Percentiles rank a stretch among this genome's conserved stretches.
These are phyloP conservation scores for Climacium dendroides DNA, from an alignment of 225 moss, liverwort and hornwort genomes.

Conservation along the genomic window DNA sequence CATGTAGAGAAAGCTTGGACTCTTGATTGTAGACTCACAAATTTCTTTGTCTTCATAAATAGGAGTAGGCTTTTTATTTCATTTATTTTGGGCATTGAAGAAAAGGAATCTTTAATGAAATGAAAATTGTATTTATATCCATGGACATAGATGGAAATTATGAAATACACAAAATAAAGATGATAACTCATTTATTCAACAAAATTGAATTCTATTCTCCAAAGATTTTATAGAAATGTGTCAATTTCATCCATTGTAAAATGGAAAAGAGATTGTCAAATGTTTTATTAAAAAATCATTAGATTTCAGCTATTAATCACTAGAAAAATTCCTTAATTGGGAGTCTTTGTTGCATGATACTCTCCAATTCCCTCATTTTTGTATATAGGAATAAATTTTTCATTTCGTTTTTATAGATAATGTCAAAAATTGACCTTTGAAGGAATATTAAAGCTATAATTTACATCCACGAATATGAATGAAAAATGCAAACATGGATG, in stretches of 20 bases:
- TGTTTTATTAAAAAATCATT: neutral
- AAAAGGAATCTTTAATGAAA: neutral
- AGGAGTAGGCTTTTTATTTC: neutral
- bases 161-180: neutral
- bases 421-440: neutral
- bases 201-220: rapidly evolving
- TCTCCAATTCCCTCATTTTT: neutral
- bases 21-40: neutral
- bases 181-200: neutral
- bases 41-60: neutral
- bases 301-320: neutral
- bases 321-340: neutral
- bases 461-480: neutral
- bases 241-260: rapidly evolving
- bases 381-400: neutral
- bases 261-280: rapidly evolving
- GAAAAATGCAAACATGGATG: neutral
- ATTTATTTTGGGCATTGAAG: rapidly evolving
- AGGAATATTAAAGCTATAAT: neutral
- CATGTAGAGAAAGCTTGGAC: rapidly evolving
- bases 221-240: neutral
- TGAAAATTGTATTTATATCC: neutral
- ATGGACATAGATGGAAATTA: neutral
- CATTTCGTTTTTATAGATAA: neutral
- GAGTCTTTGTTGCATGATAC: neutral